These are phyloP conservation scores for Zygoascus sp. DNA, from an alignment of 1,139 yeast genomes.

Conservation along the genomic window DNA sequence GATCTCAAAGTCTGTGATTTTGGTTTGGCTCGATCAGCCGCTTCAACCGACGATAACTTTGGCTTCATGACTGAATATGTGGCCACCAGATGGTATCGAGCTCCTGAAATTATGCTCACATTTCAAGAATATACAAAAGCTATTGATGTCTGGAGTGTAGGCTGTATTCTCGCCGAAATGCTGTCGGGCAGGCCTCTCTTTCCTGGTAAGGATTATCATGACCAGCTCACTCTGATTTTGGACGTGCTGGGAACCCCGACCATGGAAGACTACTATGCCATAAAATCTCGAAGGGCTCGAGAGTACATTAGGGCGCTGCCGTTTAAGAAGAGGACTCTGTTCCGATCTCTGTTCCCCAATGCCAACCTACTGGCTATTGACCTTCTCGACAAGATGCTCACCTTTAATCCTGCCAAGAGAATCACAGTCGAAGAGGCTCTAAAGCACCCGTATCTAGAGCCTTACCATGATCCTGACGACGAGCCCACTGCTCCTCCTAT, in stretches of 20 bases:
- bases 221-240: conserved; percentile 81
- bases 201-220: conserved; percentile 92
- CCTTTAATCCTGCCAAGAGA: conserved; percentile 76
- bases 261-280: conserved; percentile 72
- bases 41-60: conserved; percentile 53
- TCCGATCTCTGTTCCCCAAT: conserved; percentile 48
- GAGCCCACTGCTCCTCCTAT: conserved; percentile 76
- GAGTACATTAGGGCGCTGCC: conserved; percentile 79
- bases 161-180: conserved; percentile 94
- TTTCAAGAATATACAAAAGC: conserved; percentile 92
- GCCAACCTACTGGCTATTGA: conserved; percentile 73
- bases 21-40: conserved; percentile 73
- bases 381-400: conserved; percentile 64
- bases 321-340: conserved; percentile 52
- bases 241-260: conserved; percentile 88
- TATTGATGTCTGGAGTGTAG: conserved; percentile 95
- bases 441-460: conserved; percentile 70
- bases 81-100: conserved; percentile 96
- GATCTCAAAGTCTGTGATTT: conserved; percentile 93
- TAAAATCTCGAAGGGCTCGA: conserved; percentile 79
- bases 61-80: conserved; percentile 93
- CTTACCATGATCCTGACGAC: conserved; percentile 78
- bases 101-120: conserved; percentile 95
- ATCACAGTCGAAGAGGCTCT: conserved; percentile 78
- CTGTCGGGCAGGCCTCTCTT: conserved; percentile 79